Conservation (phyloP, 257 asterid species). For the Solanum virginianum region DNA sequence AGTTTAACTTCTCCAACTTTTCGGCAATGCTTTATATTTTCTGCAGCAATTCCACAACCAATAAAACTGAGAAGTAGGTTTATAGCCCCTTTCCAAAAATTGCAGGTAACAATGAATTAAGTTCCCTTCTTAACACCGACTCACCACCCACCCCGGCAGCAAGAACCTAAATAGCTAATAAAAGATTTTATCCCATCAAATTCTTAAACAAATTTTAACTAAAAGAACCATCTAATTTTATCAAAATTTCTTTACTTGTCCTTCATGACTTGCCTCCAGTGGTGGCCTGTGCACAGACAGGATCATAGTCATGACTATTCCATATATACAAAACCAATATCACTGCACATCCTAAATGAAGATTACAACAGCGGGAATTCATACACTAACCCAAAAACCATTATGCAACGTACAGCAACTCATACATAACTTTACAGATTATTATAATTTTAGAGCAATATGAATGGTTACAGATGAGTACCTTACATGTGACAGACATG, state of each 20-base stretch:
- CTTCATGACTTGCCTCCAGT: neutral
- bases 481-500: conserved; percentile 99
- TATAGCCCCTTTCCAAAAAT: neutral
- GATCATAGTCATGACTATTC: neutral
- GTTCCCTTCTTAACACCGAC: neutral
- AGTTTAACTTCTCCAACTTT: neutral
- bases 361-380: neutral
- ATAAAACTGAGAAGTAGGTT: neutral
- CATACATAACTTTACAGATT: neutral
- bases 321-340: neutral
- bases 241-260: neutral
- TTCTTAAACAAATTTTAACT: neutral
- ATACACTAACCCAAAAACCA: neutral
- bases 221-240: neutral
- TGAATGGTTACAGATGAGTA: conserved; percentile 1
- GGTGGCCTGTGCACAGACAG: neutral
- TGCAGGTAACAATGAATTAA: neutral
- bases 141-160: neutral
- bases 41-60: neutral
- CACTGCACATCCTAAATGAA: neutral
- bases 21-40: neutral
- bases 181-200: neutral
- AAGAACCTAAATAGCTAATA: neutral
- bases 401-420: neutral
- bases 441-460: neutral